A percentile compares a stretch with the other conserved stretches of the same genome.
Evolutionary conservation across 305 asterid genomes (phyloP).

Genomic region (Caryopteris hybrid): DNA sequence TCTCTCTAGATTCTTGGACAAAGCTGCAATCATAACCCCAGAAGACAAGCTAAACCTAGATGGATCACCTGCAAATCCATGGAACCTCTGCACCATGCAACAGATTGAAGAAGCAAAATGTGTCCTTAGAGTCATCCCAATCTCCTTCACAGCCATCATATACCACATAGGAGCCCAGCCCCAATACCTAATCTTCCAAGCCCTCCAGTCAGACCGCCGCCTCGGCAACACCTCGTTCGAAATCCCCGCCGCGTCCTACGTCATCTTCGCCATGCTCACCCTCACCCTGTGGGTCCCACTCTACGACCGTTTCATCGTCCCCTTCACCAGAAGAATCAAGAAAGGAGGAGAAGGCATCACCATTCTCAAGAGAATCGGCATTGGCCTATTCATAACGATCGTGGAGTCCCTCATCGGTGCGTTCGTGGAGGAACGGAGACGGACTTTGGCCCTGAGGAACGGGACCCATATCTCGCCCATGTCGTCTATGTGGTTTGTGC

Average conservation of each 20-base stretch:
- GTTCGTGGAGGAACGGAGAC: conserved; percentile 34
- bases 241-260: conserved; percentile 53
- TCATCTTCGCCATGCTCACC: conserved; percentile 44
- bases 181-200: conserved; percentile 51
- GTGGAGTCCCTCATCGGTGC: conserved; percentile 36
- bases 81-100: conserved; percentile 43
- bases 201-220: conserved; percentile 47
- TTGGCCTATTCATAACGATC: conserved; percentile 40
- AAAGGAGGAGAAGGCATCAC: conserved; percentile 41
- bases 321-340: conserved; percentile 15
- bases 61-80: conserved; percentile 37
- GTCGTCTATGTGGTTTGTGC: conserved; percentile 50
- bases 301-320: conserved; percentile 45
- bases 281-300: conserved; percentile 44
- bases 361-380: conserved; percentile 50
- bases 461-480: conserved; percentile 34
- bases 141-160: conserved; percentile 34
- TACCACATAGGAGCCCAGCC: conserved; percentile 37
- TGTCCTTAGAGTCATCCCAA: conserved; percentile 34
- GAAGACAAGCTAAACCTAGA: conserved; percentile 25
- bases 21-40: conserved; percentile 35
- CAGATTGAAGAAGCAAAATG: conserved; percentile 48
- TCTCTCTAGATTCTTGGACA: conserved; percentile 28
- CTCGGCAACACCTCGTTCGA: conserved; percentile 34
- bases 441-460: conserved; percentile 20